phyloP scores from a whole-genome alignment of 106 monocot genomes.

The Posidonia australis region DNA sequence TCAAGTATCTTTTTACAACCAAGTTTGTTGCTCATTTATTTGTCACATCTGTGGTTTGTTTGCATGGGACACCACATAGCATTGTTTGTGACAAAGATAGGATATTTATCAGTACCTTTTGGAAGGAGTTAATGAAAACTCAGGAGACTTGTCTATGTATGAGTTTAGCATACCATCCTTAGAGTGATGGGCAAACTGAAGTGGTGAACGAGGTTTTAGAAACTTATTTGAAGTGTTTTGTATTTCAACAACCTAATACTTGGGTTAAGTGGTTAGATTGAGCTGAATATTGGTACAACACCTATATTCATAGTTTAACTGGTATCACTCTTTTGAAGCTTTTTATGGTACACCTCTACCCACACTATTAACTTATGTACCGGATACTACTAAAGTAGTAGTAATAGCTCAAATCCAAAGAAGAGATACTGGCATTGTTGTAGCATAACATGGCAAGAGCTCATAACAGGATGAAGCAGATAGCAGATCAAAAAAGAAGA shows the following conservation, averaged over 20 bases:
- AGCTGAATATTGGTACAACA: too few species aligned
- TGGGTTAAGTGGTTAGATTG: too few species aligned
- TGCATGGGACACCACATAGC: neutral
- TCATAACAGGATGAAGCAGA: slow-evolving; percentile 9
- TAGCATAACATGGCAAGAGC: slow-evolving; percentile 5
- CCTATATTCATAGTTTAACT: neutral
- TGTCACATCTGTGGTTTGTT: neutral
- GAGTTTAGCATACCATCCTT: too few species aligned
- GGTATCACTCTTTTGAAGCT: slow-evolving; percentile 2
- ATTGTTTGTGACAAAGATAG: too few species aligned
- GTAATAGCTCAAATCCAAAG: neutral
- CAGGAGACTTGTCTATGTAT: neutral
- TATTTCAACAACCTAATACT: too few species aligned
- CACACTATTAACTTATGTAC: too few species aligned
- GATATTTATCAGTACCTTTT: neutral
- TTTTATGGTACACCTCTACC: too few species aligned
- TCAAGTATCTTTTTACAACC: neutral
- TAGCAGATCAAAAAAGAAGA: too few species aligned
- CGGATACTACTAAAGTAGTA: neutral
- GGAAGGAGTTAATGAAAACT: neutral
- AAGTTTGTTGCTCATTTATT: neutral
- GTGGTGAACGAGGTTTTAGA: too few species aligned
- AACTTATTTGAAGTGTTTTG: neutral
- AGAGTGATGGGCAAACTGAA: too few species aligned
- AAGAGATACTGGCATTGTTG: neutral